phyloP scores from a whole-genome alignment of 31 red algal species.

The Odonthalia washingtoniensis region DNA sequence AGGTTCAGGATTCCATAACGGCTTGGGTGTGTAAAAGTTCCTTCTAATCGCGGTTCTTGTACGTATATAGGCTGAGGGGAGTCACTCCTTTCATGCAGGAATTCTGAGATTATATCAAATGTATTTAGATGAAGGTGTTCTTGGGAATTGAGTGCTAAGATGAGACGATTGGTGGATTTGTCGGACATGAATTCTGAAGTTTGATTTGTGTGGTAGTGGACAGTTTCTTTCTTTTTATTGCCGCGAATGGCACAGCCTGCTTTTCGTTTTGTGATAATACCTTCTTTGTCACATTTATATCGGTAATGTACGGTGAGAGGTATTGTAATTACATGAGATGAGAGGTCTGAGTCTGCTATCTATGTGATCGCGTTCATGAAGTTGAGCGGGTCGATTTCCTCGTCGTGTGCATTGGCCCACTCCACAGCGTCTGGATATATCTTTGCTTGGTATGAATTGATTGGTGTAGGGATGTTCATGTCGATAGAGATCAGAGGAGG shows the following conservation, averaged over 20 bases:
- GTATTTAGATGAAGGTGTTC: neutral
- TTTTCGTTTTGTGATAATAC: conserved; percentile 7
- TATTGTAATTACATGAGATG: no score
- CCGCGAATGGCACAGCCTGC: conserved; percentile 33
- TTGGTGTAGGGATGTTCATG: neutral
- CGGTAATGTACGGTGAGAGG: conserved; percentile 25
- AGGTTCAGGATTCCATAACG: neutral
- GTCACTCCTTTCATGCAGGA: conserved; percentile 23
- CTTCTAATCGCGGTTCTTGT: conserved; percentile 31
- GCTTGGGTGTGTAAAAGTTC: neutral
- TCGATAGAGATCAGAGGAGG: no score
- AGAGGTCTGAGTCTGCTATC: no score
- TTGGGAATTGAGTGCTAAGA: conserved; percentile 8
- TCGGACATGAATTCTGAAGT: conserved; percentile 11
- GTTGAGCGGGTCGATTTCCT: conserved; percentile 20
- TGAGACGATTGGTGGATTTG: conserved; percentile 25
- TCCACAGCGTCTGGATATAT: conserved; percentile 8
- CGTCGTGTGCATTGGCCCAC: conserved; percentile 40
- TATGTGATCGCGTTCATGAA: conserved; percentile 25
- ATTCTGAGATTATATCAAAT: conserved; percentile 44
- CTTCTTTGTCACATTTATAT: neutral
- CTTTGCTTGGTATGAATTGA: neutral
- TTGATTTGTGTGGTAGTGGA: conserved; percentile 37
- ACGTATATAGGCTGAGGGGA: neutral
- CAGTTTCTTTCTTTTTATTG: conserved; percentile 28